These are phyloP conservation scores for Xylaria sp. DNA, from an alignment of 2,329 filamentous ascomycete genomes.

Conservation along the genomic window DNA sequence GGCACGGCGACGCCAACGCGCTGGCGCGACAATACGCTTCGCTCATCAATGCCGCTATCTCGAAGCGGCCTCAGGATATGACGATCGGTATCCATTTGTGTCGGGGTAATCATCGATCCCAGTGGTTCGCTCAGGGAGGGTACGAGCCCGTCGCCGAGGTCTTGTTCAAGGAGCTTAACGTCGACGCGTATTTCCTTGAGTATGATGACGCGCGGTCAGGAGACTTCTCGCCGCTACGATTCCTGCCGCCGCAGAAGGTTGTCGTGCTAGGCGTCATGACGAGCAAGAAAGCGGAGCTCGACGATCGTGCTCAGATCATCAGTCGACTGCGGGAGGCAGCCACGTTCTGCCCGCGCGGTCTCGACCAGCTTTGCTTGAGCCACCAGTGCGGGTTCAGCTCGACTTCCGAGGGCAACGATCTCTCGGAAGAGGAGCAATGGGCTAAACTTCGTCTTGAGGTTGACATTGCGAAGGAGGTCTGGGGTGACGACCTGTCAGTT, in stretches of 20 bases:
- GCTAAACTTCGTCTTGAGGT: conserved; percentile 64
- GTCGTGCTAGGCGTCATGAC: conserved; percentile 66
- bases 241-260: conserved; percentile 63
- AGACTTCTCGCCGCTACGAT: conserved; percentile 65
- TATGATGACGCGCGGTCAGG: conserved; percentile 67
- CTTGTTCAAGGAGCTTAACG: conserved; percentile 65
- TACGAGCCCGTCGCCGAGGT: conserved; percentile 68
- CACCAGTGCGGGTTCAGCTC: conserved; percentile 68
- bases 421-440: conserved; percentile 67
- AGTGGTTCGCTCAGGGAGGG: conserved; percentile 67
- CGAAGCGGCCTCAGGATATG: conserved; percentile 63
- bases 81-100: conserved; percentile 67
- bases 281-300: conserved; percentile 67
- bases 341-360: conserved; percentile 59
- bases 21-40: conserved; percentile 63
- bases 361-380: conserved; percentile 65
- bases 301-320: conserved; percentile 56
- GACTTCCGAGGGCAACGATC: conserved; percentile 66
- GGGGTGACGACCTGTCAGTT: conserved; percentile 58
- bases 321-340: conserved; percentile 57
- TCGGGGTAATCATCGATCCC: conserved; percentile 65
- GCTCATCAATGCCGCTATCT: conserved; percentile 65
- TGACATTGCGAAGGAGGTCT: conserved; percentile 67
- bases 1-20: conserved; percentile 60
- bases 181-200: conserved; percentile 69